Evolutionary conservation across 352 stramenopile species (phyloP).

Genomic region (Albugo laibachii): DNA sequence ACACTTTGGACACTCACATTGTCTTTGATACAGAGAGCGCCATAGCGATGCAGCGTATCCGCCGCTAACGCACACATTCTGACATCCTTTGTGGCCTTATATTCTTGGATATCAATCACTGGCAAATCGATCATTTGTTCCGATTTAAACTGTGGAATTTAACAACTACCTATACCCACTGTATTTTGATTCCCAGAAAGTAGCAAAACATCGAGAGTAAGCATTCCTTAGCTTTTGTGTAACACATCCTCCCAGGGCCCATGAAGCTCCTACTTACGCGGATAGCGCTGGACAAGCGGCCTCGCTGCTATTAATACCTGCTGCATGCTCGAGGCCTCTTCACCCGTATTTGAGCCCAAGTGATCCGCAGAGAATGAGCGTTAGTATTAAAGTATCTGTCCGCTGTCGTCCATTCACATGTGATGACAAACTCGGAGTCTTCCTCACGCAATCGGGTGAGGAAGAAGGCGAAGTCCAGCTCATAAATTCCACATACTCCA

Average conservation of each 20-base stretch:
- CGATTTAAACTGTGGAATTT: not conserved
- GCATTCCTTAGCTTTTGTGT: no score
- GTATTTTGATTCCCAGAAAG: no score
- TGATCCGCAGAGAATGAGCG: constrained; percentile 25
- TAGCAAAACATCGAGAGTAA: no score
- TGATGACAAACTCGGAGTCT: constrained; percentile 82
- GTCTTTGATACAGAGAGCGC: constrained; percentile 65
- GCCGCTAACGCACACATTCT: constrained; percentile 53
- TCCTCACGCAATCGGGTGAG: constrained; percentile 80
- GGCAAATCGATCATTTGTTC: constrained; percentile 51
- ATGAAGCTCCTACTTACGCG: no score
- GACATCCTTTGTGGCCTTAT: constrained; percentile 44
- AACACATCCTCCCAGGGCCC: no score
- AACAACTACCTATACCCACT: no score
- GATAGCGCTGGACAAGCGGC: no score
- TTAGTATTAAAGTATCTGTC: constrained; percentile 82
- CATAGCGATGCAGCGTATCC: constrained; percentile 70
- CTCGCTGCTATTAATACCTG: not conserved
- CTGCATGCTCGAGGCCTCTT: not conserved
- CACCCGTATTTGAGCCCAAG: not conserved
- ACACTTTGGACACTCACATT: constrained; percentile 11
- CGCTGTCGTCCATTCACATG: constrained; percentile 75
- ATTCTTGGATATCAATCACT: constrained; percentile 65
- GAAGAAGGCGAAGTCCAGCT: constrained; percentile 86
- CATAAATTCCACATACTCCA: constrained; percentile 86